Conservation (phyloP, 23 red algal genomes). For the Agarophyton chilense region DNA sequence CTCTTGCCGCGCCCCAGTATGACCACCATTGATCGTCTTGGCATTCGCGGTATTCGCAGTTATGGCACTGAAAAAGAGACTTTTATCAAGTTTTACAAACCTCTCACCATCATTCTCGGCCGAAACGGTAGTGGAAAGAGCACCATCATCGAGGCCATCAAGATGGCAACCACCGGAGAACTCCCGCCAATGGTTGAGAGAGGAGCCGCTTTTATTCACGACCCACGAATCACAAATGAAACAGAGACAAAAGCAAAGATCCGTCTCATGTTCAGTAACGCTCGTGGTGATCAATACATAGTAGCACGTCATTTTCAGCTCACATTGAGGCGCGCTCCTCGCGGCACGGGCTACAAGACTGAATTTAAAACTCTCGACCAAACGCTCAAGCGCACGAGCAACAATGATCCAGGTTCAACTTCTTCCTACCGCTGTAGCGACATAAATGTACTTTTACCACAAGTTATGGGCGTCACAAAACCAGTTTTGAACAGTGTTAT, state of each 20-base stretch:
- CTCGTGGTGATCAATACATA: constrained; percentile 64
- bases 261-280: constrained; percentile 93
- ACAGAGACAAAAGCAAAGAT: constrained; percentile 97
- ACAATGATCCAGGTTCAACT: constrained; percentile 21
- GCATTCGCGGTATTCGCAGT: constrained; percentile 90
- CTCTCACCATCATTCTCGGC: constrained; percentile 97
- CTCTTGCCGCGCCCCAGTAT: constrained; percentile 3
- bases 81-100: constrained; percentile 87
- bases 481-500: constrained; percentile 96
- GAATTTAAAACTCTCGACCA: constrained; percentile 88
- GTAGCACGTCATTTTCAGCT: constrained; percentile 95
- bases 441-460: constrained; percentile 83
- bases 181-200: constrained; percentile 88
- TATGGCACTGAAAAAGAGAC: constrained; percentile 85
- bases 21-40: constrained; percentile 89
- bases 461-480: constrained; percentile 90
- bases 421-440: constrained; percentile 78
- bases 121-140: constrained; percentile 98
- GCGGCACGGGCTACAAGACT: constrained; percentile 65
- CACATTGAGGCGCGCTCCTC: constrained; percentile 8
- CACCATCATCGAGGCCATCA: constrained; percentile 95
- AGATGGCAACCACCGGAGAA: constrained; percentile 97
- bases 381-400: constrained; percentile 44
- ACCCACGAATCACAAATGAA: constrained; percentile 77
- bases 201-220: constrained; percentile 97